Conservation (phyloP, 768 basidiomycete species). For the Boletellus ananas region DNA sequence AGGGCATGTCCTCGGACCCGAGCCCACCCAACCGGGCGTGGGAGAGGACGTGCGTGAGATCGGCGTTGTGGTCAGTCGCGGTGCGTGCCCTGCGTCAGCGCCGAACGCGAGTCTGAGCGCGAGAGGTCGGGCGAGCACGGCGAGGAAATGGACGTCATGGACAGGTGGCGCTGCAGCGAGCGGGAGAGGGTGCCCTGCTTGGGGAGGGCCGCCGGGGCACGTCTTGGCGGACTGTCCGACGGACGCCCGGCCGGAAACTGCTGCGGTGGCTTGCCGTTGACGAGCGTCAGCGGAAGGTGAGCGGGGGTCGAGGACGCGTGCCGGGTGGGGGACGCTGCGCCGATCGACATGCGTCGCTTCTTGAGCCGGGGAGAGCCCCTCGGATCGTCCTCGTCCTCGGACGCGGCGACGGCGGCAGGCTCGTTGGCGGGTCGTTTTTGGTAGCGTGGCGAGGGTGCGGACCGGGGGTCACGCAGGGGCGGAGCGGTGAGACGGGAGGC, state of each 20-base stretch:
- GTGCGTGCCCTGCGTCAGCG: conserved; percentile 15
- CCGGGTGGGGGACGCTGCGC: neutral
- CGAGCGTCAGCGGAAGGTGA: conserved; percentile 15
- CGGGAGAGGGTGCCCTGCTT: conserved; percentile 15
- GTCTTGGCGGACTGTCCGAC: conserved; percentile 3
- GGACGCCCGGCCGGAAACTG: conserved; percentile 27
- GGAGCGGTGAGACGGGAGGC: conserved; percentile 15
- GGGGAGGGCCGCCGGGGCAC: neutral
- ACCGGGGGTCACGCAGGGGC: conserved; percentile 9
- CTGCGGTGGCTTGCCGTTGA: conserved; percentile 31
- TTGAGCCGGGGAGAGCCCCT: conserved; percentile 22
- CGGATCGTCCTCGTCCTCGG: conserved; percentile 1
- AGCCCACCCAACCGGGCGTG: no score
- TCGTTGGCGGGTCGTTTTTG: conserved; percentile 24
- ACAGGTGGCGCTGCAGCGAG: conserved; percentile 26
- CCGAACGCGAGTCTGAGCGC: conserved; percentile 22
- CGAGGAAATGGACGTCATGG: conserved; percentile 23
- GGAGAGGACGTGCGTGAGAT: neutral
- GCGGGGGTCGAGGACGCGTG: neutral
- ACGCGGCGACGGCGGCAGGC: neutral
- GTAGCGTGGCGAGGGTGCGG: neutral
- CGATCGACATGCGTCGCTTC: conserved; percentile 23
- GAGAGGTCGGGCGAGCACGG: conserved; percentile 5
- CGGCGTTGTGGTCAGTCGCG: conserved; percentile 5
- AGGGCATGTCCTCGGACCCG: no score